Evolutionary conservation across 805 yeast genomes (phyloP).

Genomic region (Candida argentea): DNA sequence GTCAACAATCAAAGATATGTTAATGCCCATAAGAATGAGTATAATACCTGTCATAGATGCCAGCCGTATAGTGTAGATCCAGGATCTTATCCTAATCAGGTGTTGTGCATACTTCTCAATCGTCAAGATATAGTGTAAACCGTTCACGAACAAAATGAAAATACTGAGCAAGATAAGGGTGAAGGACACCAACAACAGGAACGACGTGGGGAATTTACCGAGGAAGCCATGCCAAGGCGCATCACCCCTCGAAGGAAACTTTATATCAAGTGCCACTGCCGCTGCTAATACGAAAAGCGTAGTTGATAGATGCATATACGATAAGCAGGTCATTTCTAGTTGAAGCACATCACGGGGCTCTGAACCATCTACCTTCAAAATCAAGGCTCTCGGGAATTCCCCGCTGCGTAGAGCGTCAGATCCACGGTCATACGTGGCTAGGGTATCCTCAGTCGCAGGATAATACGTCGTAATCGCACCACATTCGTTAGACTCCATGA

Average conservation of each 20-base stretch:
- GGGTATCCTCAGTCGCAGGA: not conserved
- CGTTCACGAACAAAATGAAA: conserved; percentile 27
- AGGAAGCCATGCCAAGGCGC: not conserved
- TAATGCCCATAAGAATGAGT: conserved; percentile 24
- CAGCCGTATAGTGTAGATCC: conserved; percentile 19
- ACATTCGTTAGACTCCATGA: not conserved
- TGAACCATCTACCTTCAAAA: conserved; percentile 27
- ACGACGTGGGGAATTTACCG: too few species aligned
- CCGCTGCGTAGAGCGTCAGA: not conserved
- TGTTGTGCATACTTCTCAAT: conserved; percentile 34
- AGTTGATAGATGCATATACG: conserved; percentile 38
- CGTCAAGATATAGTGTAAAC: conserved; percentile 32
- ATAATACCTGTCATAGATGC: conserved; percentile 23
- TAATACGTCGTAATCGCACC: not conserved
- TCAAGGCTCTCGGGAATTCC: conserved; percentile 13
- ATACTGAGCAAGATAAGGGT: conserved; percentile 28
- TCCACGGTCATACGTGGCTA: not conserved
- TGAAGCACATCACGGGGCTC: conserved; percentile 49
- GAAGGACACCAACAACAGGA: too few species aligned
- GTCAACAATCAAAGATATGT: conserved; percentile 12
- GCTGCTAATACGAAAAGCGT: conserved; percentile 37
- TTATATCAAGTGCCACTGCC: conserved; percentile 36
- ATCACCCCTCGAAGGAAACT: conserved; percentile 22
- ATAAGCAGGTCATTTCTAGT: conserved; percentile 42
- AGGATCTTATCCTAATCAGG: conserved; percentile 28